These are phyloP conservation scores for Miscanthus lutarioriparius DNA, from an alignment of 176 grass and related monocot genomes.

Conservation along the genomic window DNA sequence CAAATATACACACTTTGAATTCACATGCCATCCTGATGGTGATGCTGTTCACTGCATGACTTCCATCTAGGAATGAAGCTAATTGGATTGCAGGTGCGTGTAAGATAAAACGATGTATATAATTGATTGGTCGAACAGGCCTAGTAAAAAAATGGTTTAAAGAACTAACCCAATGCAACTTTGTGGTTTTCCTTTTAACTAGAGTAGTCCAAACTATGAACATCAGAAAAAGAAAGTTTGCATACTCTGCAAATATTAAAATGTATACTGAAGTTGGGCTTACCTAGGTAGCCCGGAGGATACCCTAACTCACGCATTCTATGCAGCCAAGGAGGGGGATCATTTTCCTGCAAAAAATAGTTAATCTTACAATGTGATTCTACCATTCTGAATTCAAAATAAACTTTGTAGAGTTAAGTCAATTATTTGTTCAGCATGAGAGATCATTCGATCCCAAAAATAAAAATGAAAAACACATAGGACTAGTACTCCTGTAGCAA, in stretches of 20 bases:
- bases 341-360: conserved; percentile 64
- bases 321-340: conserved; percentile 89
- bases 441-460: background rate
- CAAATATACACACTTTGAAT: background rate
- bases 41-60: background rate
- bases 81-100: background rate
- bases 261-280: conserved; percentile 14
- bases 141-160: background rate
- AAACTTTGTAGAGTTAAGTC: background rate
- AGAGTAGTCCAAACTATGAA: conserved; percentile 3
- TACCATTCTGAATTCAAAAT: conserved; percentile 1
- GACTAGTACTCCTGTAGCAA: background rate
- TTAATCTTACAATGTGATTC: conserved; percentile 5
- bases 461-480: background rate
- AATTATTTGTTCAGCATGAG: background rate
- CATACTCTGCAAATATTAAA: background rate
- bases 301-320: conserved; percentile 97
- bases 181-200: background rate
- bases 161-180: background rate
- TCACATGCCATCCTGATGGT: background rate
- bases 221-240: background rate
- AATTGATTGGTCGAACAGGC: background rate
- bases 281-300: conserved; percentile 97
- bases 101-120: background rate
- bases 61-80: background rate